Conservation (phyloP, 495 filamentous ascomycete genomes). For the Talaromyces liani region DNA sequence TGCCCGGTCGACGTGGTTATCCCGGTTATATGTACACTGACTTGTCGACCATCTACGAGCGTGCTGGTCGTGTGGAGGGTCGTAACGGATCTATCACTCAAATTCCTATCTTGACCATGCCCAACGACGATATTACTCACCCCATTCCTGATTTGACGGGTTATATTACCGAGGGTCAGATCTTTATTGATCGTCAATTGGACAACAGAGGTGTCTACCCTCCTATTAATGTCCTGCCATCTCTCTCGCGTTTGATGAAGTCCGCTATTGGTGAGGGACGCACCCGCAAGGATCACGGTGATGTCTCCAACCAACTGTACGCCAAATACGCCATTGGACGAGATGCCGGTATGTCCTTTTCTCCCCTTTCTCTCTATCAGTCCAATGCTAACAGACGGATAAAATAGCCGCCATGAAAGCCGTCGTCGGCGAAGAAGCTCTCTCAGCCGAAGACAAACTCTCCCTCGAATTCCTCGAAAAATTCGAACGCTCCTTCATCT, state of each 20-base stretch:
- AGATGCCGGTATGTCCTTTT: conserved; percentile 59
- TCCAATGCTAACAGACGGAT: neutral
- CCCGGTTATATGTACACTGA: conserved; percentile 99
- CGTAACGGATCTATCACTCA: conserved; percentile 98
- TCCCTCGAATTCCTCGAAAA: conserved; percentile 97
- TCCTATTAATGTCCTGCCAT: conserved; percentile 98
- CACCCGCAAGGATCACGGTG: conserved; percentile 91
- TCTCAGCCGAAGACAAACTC: conserved; percentile 93
- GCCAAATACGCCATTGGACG: conserved; percentile 99
- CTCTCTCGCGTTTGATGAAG: conserved; percentile 99
- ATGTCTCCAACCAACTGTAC: conserved; percentile 99
- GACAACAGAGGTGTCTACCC: conserved; percentile 96
- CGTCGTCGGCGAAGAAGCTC: conserved; percentile 94
- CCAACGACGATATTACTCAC: conserved; percentile 99
- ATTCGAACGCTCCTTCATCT: conserved; percentile 91
- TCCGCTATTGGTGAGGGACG: conserved; percentile 96
- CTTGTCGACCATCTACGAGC: conserved; percentile 99
- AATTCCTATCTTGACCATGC: conserved; percentile 98
- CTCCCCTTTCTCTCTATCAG: neutral
- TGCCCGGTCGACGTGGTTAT: conserved; percentile 98
- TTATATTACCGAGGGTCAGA: conserved; percentile 98
- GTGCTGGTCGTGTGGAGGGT: conserved; percentile 95
- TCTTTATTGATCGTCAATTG: conserved; percentile 92
- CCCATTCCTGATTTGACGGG: conserved; percentile 98
- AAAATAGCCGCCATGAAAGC: conserved; percentile 88